phyloP scores from a whole-genome alignment of 1,139 yeast species.

The Magnusiomyces ingens region DNA sequence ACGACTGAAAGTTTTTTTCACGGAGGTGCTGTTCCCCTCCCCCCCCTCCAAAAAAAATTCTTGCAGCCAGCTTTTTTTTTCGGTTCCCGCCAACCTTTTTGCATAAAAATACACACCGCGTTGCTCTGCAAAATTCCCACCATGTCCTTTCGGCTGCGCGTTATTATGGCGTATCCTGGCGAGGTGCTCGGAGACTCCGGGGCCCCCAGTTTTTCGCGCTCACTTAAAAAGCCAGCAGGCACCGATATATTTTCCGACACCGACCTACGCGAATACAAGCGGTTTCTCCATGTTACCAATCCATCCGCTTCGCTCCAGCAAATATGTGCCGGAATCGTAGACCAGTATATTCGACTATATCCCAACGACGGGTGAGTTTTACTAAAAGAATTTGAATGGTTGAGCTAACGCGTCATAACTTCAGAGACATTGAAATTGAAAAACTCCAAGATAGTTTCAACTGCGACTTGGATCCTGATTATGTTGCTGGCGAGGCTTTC shows the following conservation, averaged over 20 bases:
- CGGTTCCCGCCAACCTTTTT: neutral
- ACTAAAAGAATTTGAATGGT: neutral
- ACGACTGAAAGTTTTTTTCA: neutral
- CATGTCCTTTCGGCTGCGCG: slow-evolving; percentile 12
- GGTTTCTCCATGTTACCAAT: slow-evolving; percentile 55
- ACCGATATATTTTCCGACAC: too few relatives aligned
- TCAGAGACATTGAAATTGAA: slow-evolving; percentile 38
- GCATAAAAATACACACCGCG: too few relatives aligned
- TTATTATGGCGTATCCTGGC: slow-evolving; percentile 10
- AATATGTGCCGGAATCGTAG: slow-evolving; percentile 45
- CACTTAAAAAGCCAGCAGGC: too few relatives aligned
- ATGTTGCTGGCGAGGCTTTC: slow-evolving; percentile 55
- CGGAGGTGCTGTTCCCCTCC: neutral
- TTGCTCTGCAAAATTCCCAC: neutral
- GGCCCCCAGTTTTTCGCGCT: too few relatives aligned
- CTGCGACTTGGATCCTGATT: slow-evolving; percentile 77
- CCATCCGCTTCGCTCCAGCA: slow-evolving; percentile 40
- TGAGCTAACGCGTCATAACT: neutral
- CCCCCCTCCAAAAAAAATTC: neutral
- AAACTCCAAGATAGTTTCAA: slow-evolving; percentile 56
- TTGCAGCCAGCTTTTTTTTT: slow-evolving; percentile 1
- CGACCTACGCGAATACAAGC: slow-evolving; percentile 8
- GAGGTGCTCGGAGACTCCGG: neutral
- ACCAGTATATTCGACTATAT: slow-evolving; percentile 52
- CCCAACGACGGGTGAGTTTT: slow-evolving; percentile 41